phyloP scores from a whole-genome alignment of 208 protist species.

The Acanthamoeba quina region DNA sequence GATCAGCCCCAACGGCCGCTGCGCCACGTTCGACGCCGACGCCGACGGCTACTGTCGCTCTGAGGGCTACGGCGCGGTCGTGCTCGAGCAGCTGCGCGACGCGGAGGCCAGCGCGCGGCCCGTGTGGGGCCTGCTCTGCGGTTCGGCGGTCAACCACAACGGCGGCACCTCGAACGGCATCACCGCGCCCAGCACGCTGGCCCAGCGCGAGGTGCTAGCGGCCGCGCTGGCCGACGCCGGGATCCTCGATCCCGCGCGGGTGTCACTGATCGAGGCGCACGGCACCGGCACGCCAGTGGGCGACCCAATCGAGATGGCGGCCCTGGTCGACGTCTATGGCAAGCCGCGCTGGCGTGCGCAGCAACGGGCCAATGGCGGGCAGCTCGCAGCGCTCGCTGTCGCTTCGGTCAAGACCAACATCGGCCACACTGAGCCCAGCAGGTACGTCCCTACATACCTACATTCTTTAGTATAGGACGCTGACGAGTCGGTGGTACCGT shows the following conservation, averaged over 20 bases:
- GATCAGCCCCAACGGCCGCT: constrained; percentile 83
- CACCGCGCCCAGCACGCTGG: constrained; percentile 82
- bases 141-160: constrained; percentile 86
- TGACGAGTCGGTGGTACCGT: too few relatives aligned
- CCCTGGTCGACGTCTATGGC: constrained; percentile 76
- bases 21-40: constrained; percentile 86
- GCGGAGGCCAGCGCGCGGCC: constrained; percentile 23
- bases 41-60: constrained; percentile 91
- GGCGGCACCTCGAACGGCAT: constrained; percentile 80
- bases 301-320: constrained; percentile 85
- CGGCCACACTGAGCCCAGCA: constrained; percentile 81
- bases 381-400: constrained; percentile 62
- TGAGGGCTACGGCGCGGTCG: constrained; percentile 86
- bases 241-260: constrained; percentile 45
- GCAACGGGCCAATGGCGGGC: background rate
- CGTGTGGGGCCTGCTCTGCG: constrained; percentile 79
- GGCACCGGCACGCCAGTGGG: constrained; percentile 88
- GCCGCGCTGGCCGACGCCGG: constrained; percentile 76
- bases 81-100: constrained; percentile 78
- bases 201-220: constrained; percentile 80
- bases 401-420: constrained; percentile 85
- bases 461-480: background rate
- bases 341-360: background rate
- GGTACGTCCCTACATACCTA: background rate
- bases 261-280: constrained; percentile 86